Percentiles rank a stretch among this genome's conserved stretches.
Evolutionary conservation across 2,329 filamentous ascomycete genomes (phyloP).

Genomic region (Clonostachys solani): DNA sequence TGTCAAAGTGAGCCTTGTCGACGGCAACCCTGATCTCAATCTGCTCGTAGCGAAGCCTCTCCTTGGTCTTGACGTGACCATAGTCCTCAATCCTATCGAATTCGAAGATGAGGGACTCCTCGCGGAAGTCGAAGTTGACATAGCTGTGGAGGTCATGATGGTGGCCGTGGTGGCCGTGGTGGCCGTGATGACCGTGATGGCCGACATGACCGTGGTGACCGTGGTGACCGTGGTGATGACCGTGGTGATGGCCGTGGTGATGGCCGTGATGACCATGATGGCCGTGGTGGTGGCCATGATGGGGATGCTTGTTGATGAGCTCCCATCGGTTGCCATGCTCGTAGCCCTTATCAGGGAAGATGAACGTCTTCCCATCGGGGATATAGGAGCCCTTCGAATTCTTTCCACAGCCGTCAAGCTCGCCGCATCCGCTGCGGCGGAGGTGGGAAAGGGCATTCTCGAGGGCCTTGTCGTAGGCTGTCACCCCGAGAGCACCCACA

Average conservation of each 20-base stretch:
- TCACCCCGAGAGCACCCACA: neutral
- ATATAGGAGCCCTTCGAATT: neutral
- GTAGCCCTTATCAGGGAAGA: conserved; percentile 1
- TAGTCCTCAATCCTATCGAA: conserved; percentile 2
- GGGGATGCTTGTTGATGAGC: neutral
- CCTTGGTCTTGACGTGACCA: neutral
- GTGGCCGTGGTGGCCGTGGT: neutral
- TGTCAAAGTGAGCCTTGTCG: neutral
- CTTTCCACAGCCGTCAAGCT: neutral
- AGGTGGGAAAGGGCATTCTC: neutral
- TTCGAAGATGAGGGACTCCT: conserved; percentile 5
- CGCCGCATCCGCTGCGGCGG: neutral
- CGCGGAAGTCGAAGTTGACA: conserved; percentile 4
- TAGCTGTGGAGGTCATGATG: conserved; percentile 1
- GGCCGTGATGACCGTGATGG: neutral
- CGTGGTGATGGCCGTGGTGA: neutral
- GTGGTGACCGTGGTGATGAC: neutral
- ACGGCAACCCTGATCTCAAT: conserved; percentile 3
- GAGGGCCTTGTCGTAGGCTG: neutral
- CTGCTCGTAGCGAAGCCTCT: conserved; percentile 3
- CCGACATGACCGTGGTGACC: neutral
- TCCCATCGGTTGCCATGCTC: neutral
- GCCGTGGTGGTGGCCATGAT: neutral
- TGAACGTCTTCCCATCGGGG: conserved; percentile 3
- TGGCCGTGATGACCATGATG: neutral